phyloP scores from a whole-genome alignment of 148 eudicot species.

The Drosera capensis region DNA sequence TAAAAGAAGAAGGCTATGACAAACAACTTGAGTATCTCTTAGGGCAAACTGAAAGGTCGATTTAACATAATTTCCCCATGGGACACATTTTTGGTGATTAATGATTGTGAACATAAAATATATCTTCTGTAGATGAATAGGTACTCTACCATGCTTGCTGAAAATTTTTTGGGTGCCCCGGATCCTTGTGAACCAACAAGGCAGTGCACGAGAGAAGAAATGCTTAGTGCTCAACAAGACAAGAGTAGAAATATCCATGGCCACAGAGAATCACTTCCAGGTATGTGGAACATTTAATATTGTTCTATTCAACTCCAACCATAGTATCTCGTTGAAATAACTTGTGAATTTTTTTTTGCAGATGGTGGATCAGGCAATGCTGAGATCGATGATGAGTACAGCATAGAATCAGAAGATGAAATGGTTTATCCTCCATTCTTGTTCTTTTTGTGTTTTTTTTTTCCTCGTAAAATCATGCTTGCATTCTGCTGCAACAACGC shows the following conservation, averaged over 20 bases:
- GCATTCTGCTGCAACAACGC: conserved; percentile 1
- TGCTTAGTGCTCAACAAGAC: conserved; percentile 16
- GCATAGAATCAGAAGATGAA: conserved; percentile 44
- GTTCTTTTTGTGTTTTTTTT: too few relatives aligned
- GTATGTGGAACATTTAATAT: conserved; percentile 22
- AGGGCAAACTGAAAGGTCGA: conserved; percentile 95
- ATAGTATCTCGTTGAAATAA: conserved; percentile 3
- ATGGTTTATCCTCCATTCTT: conserved; percentile 14
- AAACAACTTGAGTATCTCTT: conserved; percentile 95
- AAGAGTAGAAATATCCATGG: conserved; percentile 24
- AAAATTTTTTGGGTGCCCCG: conserved; percentile 61
- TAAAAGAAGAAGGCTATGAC: conserved; percentile 80
- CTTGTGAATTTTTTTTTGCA: conserved; percentile 14
- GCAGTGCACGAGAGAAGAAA: conserved; percentile 14
- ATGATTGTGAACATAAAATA: conserved; percentile 9
- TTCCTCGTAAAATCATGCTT: too few relatives aligned
- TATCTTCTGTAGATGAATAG: conserved; percentile 25
- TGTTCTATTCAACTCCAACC: conserved; percentile 10
- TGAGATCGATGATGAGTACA: conserved; percentile 57
- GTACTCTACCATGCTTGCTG: conserved; percentile 98
- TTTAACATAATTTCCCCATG: too few relatives aligned
- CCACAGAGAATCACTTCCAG: conserved; percentile 28
- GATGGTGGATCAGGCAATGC: conserved; percentile 30
- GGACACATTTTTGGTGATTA: conserved; percentile 6
- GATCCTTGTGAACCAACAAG: conserved; percentile 22